These are phyloP conservation scores for Fraxinus quadrangulata DNA, from an alignment of 257 asterid species.

Conservation along the genomic window DNA sequence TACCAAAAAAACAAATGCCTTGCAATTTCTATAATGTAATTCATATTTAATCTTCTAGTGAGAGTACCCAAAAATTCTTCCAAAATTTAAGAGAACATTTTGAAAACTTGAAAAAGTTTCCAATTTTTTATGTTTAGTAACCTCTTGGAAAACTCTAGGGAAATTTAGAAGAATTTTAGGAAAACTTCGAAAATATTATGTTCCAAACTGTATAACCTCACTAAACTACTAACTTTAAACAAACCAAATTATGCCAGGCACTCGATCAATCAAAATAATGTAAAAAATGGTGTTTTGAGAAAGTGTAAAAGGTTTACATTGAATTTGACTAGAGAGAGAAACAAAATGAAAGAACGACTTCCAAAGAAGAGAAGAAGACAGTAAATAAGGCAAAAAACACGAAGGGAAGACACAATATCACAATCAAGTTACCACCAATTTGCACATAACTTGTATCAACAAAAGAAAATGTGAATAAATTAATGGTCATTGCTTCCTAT, in stretches of 20 bases:
- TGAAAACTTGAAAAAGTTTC: not conserved
- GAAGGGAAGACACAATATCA: not conserved
- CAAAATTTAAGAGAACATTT: not conserved
- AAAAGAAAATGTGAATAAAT: not conserved
- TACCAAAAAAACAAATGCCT: not conserved
- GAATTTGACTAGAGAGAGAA: not conserved
- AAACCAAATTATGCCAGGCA: not conserved
- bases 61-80: not conserved
- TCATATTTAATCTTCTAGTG: not conserved
- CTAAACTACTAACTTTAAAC: not conserved
- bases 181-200: not conserved
- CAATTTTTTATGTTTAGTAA: not conserved
- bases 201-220: not conserved
- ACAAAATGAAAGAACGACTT: not conserved
- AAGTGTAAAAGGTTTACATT: not conserved
- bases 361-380: no score
- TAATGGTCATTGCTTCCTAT: not conserved
- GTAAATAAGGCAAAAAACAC: not conserved
- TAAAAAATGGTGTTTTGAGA: not conserved
- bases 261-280: not conserved
- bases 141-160: not conserved
- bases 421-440: not conserved
- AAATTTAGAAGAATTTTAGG: not conserved
- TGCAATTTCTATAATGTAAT: not conserved
- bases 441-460: not conserved